Evolutionary conservation across 371 early-diverging fungal genomes (phyloP).

Genomic region (Funneliformis caledonium): DNA sequence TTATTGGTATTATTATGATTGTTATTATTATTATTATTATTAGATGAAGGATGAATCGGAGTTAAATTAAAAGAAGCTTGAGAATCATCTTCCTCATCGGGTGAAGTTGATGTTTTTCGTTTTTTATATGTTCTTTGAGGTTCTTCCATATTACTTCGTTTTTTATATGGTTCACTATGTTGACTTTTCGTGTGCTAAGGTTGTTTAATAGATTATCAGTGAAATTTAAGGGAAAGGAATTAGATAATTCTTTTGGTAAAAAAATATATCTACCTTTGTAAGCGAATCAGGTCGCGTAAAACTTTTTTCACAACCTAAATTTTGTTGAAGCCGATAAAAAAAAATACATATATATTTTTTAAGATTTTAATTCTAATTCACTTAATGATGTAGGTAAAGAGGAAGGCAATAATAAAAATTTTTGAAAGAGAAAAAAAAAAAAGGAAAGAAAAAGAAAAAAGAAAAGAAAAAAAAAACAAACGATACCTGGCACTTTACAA

Average conservation of each 20-base stretch:
- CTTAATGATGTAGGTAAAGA: too few relatives aligned
- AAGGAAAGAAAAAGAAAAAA: neutral
- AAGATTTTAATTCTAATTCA: neutral
- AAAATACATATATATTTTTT: neutral
- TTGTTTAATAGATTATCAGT: neutral
- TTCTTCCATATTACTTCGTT: conserved; percentile 29
- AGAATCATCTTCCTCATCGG: conserved; percentile 20
- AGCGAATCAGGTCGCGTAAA: conserved; percentile 34
- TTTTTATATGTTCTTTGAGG: conserved; percentile 15
- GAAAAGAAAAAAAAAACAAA: neutral
- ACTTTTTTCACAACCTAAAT: conserved; percentile 30
- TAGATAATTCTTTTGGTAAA: neutral
- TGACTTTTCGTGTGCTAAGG: conserved; percentile 28
- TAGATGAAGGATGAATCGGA: neutral
- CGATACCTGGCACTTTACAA: conserved; percentile 52
- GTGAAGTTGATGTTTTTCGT: conserved; percentile 20
- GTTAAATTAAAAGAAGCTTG: conserved; percentile 6
- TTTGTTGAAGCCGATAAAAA: neutral
- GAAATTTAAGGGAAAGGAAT: neutral
- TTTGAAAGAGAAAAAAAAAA: neutral
- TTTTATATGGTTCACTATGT: conserved; percentile 3
- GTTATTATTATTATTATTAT: conserved; percentile 3
- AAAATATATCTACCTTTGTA: conserved; percentile 3
- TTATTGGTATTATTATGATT: neutral
- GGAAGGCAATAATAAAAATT: too few relatives aligned